Base-by-base conservation (phyloP, 1,284 basidiomycete species). In the Sphaerobolus stellatus region DNA sequence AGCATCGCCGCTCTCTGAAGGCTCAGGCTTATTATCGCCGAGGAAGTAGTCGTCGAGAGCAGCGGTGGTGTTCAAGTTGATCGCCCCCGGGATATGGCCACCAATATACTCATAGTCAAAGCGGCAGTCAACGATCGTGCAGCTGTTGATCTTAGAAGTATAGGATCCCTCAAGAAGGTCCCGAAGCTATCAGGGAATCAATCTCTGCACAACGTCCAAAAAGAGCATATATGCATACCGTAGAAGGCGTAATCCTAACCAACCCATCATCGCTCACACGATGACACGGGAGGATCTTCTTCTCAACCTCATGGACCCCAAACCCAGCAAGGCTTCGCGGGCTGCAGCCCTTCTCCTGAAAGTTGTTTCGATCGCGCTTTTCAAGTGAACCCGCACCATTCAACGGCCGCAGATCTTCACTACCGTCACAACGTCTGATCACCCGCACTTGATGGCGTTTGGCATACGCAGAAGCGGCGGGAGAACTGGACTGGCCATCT, bases 81-180 rank as follows among this genome's bases (percentile, higher is more conserved):
- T 78, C 2, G 97, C 95, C 16, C 94, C 91, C 4, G 83, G 82
- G 58, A 99, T 86, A 73, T 99, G 96, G 0, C 96, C 97, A 11
- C 96, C 96, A 48, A 82, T 79, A 69, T 89, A 98, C 74, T 99
- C 97, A 68, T 98, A 99, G 61, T 94, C 92, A 70, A 99, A 99
- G 27, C 96, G 90, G 70, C 97, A 99, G 74, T 99, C 96, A 64
- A 99, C 87, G 53, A 99, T 74, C 59, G 89, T 80, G 68, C 79
- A 95, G 45, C 82, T 77, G 38, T 79, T 76, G 58, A 95, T 84
- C 60, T 80, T 73, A 27, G 78, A 66, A 52, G 82, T 71, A 68
- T 83, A 97, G 58, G 73, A 74, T 27, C 94, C 93, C 51, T 84
- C 81, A 34, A 97, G 71, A 16, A 97, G 75, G 20, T 78, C 75